Percentiles rank a stretch among this genome's conserved stretches.
Evolutionary conservation across 2,329 filamentous ascomycete genomes (phyloP).

Genomic region (Chaetothyriales sp.): DNA sequence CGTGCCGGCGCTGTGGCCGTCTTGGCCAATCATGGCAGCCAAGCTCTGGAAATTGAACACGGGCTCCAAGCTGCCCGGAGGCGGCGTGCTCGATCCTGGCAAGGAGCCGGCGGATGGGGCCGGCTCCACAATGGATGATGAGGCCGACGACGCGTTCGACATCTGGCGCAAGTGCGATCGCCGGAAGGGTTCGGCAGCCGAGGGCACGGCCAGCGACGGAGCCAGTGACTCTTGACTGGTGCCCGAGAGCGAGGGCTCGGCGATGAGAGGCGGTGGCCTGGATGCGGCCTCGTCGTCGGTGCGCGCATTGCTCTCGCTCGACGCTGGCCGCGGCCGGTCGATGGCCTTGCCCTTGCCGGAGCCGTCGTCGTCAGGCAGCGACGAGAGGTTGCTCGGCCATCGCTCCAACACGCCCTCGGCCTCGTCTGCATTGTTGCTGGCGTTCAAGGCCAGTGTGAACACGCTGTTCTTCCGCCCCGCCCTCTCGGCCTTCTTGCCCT

Average conservation of each 20-base stretch:
- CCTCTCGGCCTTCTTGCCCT: conserved; percentile 65
- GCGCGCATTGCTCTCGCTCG: conserved; percentile 3
- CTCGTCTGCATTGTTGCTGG: conserved; percentile 49
- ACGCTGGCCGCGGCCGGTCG: conserved; percentile 34
- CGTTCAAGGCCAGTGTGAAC: conserved; percentile 38
- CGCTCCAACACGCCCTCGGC: conserved; percentile 25
- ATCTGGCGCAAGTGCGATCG: conserved; percentile 66
- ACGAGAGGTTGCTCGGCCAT: conserved; percentile 25
- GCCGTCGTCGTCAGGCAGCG: conserved; percentile 26
- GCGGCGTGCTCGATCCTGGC: conserved; percentile 38
- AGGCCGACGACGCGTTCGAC: conserved; percentile 73
- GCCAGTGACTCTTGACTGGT: conserved; percentile 18
- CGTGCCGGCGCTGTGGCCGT: conserved; percentile 33
- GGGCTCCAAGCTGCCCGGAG: conserved; percentile 45
- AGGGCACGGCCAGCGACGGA: conserved; percentile 19
- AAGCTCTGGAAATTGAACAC: conserved; percentile 88
- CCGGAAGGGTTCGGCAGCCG: conserved; percentile 39
- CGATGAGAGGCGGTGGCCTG: conserved; percentile 7
- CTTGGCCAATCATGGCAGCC: conserved; percentile 65
- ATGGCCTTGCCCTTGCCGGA: conserved; percentile 56
- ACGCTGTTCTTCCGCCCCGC: conserved; percentile 50
- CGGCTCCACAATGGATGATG: conserved; percentile 63
- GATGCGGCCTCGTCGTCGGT: conserved; percentile 15
- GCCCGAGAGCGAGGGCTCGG: conserved; percentile 11
- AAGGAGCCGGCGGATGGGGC: conserved; percentile 39